These are phyloP conservation scores for Mortierella sp. DNA, from an alignment of 371 early-diverging fungal species.

Conservation along the genomic window DNA sequence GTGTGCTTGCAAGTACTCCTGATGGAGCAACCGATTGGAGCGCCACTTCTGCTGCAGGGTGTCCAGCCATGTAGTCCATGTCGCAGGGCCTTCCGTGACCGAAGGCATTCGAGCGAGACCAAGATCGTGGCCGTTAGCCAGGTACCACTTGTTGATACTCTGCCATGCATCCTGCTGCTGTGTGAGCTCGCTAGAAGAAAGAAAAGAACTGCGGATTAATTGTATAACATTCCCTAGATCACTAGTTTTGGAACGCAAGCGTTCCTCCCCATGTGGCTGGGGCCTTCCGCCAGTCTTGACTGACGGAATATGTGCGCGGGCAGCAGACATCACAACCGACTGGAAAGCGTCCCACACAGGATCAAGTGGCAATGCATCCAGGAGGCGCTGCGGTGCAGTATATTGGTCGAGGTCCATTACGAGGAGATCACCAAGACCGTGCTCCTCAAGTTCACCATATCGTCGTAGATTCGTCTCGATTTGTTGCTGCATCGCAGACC, in stretches of 20 bases:
- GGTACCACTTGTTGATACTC: background rate
- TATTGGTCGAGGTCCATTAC: constrained; percentile 55
- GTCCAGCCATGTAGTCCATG: constrained; percentile 4
- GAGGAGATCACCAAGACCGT: background rate
- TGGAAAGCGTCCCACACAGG: constrained; percentile 1
- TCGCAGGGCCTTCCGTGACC: background rate
- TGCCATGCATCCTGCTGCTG: background rate
- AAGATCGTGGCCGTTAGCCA: background rate
- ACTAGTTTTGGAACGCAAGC: background rate
- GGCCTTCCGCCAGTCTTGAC: background rate
- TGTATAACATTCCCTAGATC: constrained; percentile 12
- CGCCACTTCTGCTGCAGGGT: background rate
- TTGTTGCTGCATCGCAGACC: background rate
- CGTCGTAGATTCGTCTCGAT: background rate
- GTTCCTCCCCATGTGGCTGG: background rate
- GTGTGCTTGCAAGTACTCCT: background rate
- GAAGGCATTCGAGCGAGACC: background rate
- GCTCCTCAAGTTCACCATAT: background rate
- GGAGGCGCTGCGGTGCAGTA: constrained; percentile 55
- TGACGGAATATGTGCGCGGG: constrained; percentile 3
- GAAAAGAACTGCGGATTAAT: background rate
- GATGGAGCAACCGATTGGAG: background rate
- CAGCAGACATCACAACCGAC: constrained; percentile 7
- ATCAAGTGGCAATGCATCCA: background rate
- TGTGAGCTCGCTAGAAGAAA: background rate